These are phyloP conservation scores for Byssoonygena ceratinophila DNA, from an alignment of 2,329 filamentous ascomycete species.

Conservation along the genomic window DNA sequence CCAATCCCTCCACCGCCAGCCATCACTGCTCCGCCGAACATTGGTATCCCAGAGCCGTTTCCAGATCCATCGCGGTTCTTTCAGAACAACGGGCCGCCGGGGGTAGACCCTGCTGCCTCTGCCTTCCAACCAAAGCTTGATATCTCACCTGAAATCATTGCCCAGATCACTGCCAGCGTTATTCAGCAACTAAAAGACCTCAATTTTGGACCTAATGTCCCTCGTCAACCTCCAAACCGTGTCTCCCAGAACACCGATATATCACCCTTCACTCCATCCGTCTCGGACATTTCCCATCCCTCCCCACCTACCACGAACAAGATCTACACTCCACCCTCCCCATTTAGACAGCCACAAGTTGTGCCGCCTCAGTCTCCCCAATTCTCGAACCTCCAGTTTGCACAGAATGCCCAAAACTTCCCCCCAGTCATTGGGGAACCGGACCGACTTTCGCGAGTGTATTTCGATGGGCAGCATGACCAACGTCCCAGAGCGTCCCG, in stretches of 20 bases:
- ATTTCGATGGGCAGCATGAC: constrained; percentile 29
- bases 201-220: constrained; percentile 29
- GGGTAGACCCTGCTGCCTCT: background rate
- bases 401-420: constrained; percentile 19
- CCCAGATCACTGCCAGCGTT: constrained; percentile 13
- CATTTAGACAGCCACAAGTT: constrained; percentile 23
- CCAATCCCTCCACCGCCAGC: constrained; percentile 2
- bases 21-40: background rate
- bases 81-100: constrained; percentile 1
- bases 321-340: constrained; percentile 48
- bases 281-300: constrained; percentile 22
- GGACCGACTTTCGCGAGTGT: constrained; percentile 26
- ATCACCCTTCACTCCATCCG: constrained; percentile 28
- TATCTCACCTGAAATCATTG: constrained; percentile 32
- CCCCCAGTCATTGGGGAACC: constrained; percentile 8
- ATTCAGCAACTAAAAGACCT: constrained; percentile 45
- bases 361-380: constrained; percentile 21
- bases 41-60: background rate
- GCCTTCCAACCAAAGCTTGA: constrained; percentile 6
- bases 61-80: constrained; percentile 7
- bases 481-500: constrained; percentile 31
- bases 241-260: constrained; percentile 24
- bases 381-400: constrained; percentile 19
- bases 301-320: constrained; percentile 13
- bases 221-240: constrained; percentile 26